phyloP scores from a whole-genome alignment of 768 basidiomycete species.

The Boletus patriciae region DNA sequence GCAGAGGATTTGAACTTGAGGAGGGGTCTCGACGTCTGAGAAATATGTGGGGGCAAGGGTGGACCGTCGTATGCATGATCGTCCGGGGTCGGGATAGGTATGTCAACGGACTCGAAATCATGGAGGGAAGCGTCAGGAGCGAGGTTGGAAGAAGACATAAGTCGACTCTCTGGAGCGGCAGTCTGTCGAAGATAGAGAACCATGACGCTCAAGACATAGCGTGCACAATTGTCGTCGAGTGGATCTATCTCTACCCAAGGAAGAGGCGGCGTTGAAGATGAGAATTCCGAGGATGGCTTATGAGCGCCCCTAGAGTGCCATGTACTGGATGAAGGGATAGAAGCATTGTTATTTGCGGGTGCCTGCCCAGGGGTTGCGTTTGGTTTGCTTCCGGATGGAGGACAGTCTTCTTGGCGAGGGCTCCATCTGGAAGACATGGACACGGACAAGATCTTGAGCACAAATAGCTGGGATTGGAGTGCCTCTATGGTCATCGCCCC shows the following conservation, averaged over 20 bases:
- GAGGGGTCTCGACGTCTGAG: slow-evolving; percentile 34
- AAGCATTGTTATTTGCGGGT: slow-evolving; percentile 33
- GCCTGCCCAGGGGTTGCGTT: slow-evolving; percentile 33
- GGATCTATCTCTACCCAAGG: slow-evolving; percentile 66
- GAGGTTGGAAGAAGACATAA: slow-evolving; percentile 60
- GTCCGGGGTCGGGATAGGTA: slow-evolving; percentile 27
- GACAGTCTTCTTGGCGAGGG: slow-evolving; percentile 40
- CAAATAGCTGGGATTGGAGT: slow-evolving; percentile 82
- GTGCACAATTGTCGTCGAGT: slow-evolving; percentile 79
- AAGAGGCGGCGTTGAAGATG: slow-evolving; percentile 34
- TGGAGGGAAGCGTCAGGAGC: slow-evolving; percentile 66
- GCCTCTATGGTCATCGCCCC: slow-evolving; percentile 63
- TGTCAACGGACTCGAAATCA: slow-evolving; percentile 66
- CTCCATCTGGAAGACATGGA: slow-evolving; percentile 80
- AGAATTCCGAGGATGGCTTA: slow-evolving; percentile 44
- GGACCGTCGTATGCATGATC: slow-evolving; percentile 20
- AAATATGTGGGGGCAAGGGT: slow-evolving; percentile 43
- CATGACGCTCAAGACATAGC: slow-evolving; percentile 80
- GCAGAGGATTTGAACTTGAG: slow-evolving; percentile 39
- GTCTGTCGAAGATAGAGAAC: slow-evolving; percentile 79
- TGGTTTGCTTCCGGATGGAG: slow-evolving; percentile 40
- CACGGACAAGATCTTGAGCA: slow-evolving; percentile 77
- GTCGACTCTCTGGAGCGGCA: slow-evolving; percentile 50
- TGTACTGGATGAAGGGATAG: slow-evolving; percentile 33
- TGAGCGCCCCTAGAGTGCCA: slow-evolving; percentile 30